Evolutionary conservation across 441 rosid species (phyloP).

Genomic region (Erodium texanum): DNA sequence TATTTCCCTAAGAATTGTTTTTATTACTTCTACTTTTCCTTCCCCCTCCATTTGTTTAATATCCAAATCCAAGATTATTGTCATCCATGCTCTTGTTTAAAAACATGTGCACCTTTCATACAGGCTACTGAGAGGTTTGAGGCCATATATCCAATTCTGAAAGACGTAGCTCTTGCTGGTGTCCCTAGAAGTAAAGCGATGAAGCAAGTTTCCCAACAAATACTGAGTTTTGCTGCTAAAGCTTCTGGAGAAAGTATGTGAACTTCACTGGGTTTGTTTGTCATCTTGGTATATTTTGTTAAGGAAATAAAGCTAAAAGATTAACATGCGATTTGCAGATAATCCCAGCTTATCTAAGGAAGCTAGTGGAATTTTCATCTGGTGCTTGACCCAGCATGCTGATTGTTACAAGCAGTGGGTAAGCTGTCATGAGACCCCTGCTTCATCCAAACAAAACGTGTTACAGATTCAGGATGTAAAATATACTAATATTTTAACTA

Average conservation of each 20-base stretch:
- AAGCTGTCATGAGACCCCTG: slow-evolving; percentile 17
- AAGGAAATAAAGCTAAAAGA: not conserved
- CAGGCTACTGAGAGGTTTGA: slow-evolving; percentile 91
- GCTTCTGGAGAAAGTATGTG: slow-evolving; percentile 65
- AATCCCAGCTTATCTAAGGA: slow-evolving; percentile 55
- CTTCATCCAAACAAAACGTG: not conserved
- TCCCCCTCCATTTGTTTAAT: not conserved
- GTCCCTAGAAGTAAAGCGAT: slow-evolving; percentile 71
- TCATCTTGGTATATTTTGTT: not conserved
- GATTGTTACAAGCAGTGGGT: slow-evolving; percentile 94
- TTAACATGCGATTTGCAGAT: slow-evolving; percentile 27
- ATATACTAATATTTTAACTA: not conserved
- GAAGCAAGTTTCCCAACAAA: slow-evolving; percentile 69
- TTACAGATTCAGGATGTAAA: not conserved
- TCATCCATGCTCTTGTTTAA: not conserved
- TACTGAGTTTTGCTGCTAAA: slow-evolving; percentile 44
- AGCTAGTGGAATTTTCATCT: slow-evolving; percentile 52
- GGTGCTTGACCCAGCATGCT: slow-evolving; percentile 62
- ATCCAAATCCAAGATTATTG: not conserved
- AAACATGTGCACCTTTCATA: not conserved
- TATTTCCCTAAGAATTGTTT: not conserved
- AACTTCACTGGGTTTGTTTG: not conserved
- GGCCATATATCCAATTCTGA: slow-evolving; percentile 58
- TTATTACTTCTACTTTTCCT: not conserved
- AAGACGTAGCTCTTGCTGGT: slow-evolving; percentile 80